Conservation (phyloP, 176 grass and related monocot genomes). For the Rhipidocladum racemiflorum region DNA sequence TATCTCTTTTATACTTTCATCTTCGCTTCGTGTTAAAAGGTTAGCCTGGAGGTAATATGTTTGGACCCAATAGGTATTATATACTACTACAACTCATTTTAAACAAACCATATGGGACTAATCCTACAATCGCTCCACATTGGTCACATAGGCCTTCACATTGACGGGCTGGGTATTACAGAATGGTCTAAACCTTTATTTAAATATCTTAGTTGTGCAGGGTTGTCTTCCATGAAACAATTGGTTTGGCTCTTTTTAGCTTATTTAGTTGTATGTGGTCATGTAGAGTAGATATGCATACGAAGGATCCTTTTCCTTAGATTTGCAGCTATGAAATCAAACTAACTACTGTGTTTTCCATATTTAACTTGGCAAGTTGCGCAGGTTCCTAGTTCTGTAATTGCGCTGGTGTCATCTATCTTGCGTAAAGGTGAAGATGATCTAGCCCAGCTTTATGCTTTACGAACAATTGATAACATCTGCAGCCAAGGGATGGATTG, state of each 20-base stretch:
- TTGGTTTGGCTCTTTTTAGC: background rate
- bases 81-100: no score
- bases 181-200: background rate
- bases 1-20: no score
- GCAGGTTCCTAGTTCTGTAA: conserved; percentile 89
- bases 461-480: conserved; percentile 95
- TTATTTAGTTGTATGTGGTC: background rate
- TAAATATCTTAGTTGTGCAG: background rate
- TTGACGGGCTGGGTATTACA: no score
- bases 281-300: conserved; percentile 11
- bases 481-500: conserved; percentile 89
- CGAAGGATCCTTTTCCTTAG: background rate
- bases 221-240: background rate
- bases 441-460: conserved; percentile 88
- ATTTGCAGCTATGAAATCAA: background rate
- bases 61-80: no score
- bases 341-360: background rate
- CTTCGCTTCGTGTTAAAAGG: no score
- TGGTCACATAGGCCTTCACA: no score
- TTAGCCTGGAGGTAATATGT: no score
- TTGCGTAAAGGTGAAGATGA: conserved; percentile 96
- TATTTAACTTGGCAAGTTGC: conserved; percentile 37
- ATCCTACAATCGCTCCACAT: no score
- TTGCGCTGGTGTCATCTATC: conserved; percentile 84
- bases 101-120: no score